Conservation (phyloP, 345 rosid genomes). For the Brassica cretica region DNA sequence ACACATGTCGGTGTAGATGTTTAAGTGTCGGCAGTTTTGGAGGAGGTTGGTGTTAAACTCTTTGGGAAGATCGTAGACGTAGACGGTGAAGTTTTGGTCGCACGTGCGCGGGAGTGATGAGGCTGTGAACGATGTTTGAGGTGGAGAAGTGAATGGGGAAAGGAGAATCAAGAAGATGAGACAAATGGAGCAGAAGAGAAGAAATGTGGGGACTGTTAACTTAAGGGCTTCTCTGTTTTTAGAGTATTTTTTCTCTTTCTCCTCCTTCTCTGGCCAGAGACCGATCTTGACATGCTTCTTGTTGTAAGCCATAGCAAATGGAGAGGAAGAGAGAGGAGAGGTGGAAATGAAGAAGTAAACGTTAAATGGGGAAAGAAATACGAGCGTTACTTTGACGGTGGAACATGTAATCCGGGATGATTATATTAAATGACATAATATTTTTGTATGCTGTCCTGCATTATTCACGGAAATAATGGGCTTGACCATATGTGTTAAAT, state of each 20-base stretch:
- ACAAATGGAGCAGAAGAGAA: slow-evolving; percentile 21
- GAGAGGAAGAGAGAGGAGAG: background rate
- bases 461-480: background rate
- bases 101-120: slow-evolving; percentile 15
- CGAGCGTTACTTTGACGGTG: slow-evolving; percentile 23
- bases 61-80: slow-evolving; percentile 52
- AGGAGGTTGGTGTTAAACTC: slow-evolving; percentile 47
- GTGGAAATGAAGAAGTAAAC: background rate
- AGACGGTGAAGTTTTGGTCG: slow-evolving; percentile 38
- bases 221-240: slow-evolving; percentile 18
- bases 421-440: background rate
- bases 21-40: slow-evolving; percentile 43
- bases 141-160: background rate
- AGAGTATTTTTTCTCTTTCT: slow-evolving; percentile 30
- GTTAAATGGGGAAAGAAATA: background rate
- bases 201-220: background rate
- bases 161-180: slow-evolving; percentile 1
- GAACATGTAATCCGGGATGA: slow-evolving; percentile 3
- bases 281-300: slow-evolving; percentile 31
- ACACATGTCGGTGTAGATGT: slow-evolving; percentile 57
- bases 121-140: background rate
- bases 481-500: background rate
- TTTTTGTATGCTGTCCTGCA: background rate
- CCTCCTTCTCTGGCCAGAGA: slow-evolving; percentile 22
- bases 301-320: slow-evolving; percentile 23